A percentile compares a stretch with the other conserved stretches of the same genome.
Evolutionary conservation across 2,329 filamentous ascomycete genomes (phyloP).

Genomic region (Aspergillus udagawae): DNA sequence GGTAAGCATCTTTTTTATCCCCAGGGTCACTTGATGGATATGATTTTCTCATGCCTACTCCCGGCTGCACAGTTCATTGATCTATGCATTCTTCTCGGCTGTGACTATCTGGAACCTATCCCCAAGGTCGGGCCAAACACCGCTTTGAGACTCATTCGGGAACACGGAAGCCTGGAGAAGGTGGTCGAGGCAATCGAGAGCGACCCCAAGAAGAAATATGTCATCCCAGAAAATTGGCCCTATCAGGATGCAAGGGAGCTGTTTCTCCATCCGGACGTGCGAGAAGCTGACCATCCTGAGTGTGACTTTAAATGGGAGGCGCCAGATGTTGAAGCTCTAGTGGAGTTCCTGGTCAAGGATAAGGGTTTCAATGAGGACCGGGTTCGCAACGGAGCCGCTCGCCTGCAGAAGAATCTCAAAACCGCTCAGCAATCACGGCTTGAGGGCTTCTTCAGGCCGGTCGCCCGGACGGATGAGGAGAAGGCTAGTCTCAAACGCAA

Average conservation of each 20-base stretch:
- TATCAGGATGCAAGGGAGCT: slow-evolving; percentile 86
- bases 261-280: slow-evolving; percentile 88
- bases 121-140: slow-evolving; percentile 91
- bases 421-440: slow-evolving; percentile 83
- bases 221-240: slow-evolving; percentile 93
- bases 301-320: slow-evolving; percentile 99
- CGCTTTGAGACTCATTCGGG: slow-evolving; percentile 88
- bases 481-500: slow-evolving; percentile 86
- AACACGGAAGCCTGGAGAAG: slow-evolving; percentile 82
- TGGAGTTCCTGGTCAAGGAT: slow-evolving; percentile 85
- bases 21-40: background rate
- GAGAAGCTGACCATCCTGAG: slow-evolving; percentile 72
- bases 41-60: slow-evolving; percentile 13
- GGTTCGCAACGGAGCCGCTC: slow-evolving; percentile 71
- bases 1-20: slow-evolving; percentile 44
- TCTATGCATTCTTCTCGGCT: slow-evolving; percentile 93
- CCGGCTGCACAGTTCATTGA: slow-evolving; percentile 72
- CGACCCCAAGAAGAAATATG: slow-evolving; percentile 74
- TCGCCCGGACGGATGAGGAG: slow-evolving; percentile 83
- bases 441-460: slow-evolving; percentile 94
- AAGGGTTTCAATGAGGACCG: slow-evolving; percentile 97
- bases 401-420: slow-evolving; percentile 87
- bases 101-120: slow-evolving; percentile 95
- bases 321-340: slow-evolving; percentile 82
- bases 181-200: slow-evolving; percentile 77